A percentile compares a stretch with the other conserved stretches of the same genome.
phyloP scores from a whole-genome alignment of 371 early-diverging fungal species.

The Coemansia sp. region DNA sequence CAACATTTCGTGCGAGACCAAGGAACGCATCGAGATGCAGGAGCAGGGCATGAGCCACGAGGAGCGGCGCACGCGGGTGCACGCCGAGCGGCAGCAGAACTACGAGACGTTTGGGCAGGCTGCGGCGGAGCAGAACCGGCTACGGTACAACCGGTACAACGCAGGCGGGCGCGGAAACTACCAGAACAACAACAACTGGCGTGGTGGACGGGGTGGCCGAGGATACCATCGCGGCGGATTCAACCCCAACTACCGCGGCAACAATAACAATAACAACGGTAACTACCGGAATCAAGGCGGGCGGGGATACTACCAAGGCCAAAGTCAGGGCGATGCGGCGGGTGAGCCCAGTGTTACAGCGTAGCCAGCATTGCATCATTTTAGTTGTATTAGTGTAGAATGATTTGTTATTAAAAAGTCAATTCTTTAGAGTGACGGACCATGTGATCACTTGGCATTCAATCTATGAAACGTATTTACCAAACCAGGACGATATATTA shows the following conservation, averaged over 20 bases:
- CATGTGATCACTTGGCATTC: too few species aligned
- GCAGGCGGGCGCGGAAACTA: slow-evolving; percentile 38
- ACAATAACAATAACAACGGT: neutral
- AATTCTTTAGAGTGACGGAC: slow-evolving; percentile 11
- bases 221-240: slow-evolving; percentile 27
- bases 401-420: neutral
- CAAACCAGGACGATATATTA: too few species aligned
- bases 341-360: neutral
- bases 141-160: slow-evolving; percentile 34
- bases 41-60: slow-evolving; percentile 56
- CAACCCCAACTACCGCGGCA: slow-evolving; percentile 21
- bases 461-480: too few species aligned
- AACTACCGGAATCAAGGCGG: slow-evolving; percentile 22
- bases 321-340: neutral
- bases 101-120: slow-evolving; percentile 95
- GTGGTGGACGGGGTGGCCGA: slow-evolving; percentile 37
- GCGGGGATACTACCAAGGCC: neutral
- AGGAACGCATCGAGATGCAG: slow-evolving; percentile 70
- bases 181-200: slow-evolving; percentile 42
- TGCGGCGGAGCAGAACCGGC: slow-evolving; percentile 56
- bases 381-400: neutral
- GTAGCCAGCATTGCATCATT: neutral
- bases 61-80: slow-evolving; percentile 75
- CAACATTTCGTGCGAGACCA: slow-evolving; percentile 94
- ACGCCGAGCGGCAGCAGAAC: slow-evolving; percentile 87